Percentiles rank a stretch among this genome's conserved stretches.
These are phyloP conservation scores for Oidiodendron maius DNA, from an alignment of 495 filamentous ascomycete genomes.

Conservation along the genomic window DNA sequence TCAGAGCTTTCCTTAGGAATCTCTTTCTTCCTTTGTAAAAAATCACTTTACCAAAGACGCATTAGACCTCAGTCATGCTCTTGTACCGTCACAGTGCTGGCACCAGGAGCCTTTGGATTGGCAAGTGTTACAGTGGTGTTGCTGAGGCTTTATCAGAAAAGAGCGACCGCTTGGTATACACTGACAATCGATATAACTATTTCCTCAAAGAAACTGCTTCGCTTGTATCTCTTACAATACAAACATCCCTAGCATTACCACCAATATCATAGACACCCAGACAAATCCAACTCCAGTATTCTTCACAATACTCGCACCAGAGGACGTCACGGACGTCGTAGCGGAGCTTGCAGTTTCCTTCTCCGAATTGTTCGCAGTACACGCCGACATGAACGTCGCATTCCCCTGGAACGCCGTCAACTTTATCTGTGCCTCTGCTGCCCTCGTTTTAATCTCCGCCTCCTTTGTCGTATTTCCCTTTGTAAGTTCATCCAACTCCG, in stretches of 20 bases:
- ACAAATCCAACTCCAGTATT: not conserved
- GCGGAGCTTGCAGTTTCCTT: not conserved
- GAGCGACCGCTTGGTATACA: too few relatives aligned
- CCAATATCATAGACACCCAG: not conserved
- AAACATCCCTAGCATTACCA: not conserved
- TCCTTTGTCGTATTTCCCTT: constrained; percentile 12
- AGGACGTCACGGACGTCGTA: not conserved
- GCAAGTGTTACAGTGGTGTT: too few relatives aligned
- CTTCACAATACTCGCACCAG: not conserved
- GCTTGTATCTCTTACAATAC: too few relatives aligned
- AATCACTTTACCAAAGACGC: too few relatives aligned
- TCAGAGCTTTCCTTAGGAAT: too few relatives aligned
- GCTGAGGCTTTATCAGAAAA: too few relatives aligned
- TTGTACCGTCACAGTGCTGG: too few relatives aligned
- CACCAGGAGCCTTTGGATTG: too few relatives aligned
- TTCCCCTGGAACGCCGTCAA: constrained; percentile 8
- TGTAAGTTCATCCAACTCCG: constrained; percentile 7
- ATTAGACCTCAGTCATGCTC: too few relatives aligned
- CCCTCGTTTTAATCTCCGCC: constrained; percentile 5
- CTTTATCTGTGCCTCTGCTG: constrained; percentile 8
- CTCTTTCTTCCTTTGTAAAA: too few relatives aligned
- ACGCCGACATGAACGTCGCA: constrained; percentile 12
- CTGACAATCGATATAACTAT: too few relatives aligned
- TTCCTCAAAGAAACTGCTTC: too few relatives aligned
- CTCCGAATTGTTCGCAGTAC: not conserved